These are phyloP conservation scores for Collybia nuda DNA, from an alignment of 768 basidiomycete species.

Conservation along the genomic window DNA sequence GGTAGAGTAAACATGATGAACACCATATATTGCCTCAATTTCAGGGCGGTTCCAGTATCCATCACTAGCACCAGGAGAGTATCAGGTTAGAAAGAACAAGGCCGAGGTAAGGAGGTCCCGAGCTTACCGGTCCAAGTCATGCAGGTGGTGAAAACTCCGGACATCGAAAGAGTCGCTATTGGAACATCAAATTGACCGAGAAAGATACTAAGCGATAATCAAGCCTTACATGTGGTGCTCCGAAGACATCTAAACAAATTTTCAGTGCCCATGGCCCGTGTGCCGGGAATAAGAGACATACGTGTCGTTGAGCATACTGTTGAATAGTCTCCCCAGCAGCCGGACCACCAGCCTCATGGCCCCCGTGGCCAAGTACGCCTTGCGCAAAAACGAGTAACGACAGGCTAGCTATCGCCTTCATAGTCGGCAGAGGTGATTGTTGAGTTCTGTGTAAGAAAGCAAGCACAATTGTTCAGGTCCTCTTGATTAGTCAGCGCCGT, in stretches of 20 bases:
- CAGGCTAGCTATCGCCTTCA: conserved; percentile 48
- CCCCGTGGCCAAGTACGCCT: conserved; percentile 51
- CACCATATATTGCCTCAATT: conserved; percentile 94
- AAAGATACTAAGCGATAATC: not conserved
- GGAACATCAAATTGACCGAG: conserved; percentile 5
- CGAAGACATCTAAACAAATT: conserved; percentile 67
- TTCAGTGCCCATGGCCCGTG: conserved; percentile 14
- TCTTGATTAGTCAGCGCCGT: conserved; percentile 11
- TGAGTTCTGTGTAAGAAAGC: not conserved
- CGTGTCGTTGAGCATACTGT: conserved; percentile 89
- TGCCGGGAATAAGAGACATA: conserved; percentile 44
- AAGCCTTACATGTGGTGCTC: conserved; percentile 80
- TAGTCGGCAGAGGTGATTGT: conserved; percentile 21
- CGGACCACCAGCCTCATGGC: conserved; percentile 51
- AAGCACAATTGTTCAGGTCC: conserved; percentile 3
- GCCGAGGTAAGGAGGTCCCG: conserved; percentile 95
- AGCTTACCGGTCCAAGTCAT: conserved; percentile 83
- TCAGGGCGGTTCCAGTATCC: conserved; percentile 84
- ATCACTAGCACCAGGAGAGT: conserved; percentile 47
- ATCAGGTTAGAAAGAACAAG: conserved; percentile 37
- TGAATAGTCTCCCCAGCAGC: conserved; percentile 62
- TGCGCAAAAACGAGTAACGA: conserved; percentile 37
- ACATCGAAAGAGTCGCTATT: conserved; percentile 78
- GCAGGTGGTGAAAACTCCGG: conserved; percentile 91
- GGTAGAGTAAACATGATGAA: conserved; percentile 88